Evolutionary conservation across 345 rosid genomes (phyloP), one percentile per base, ranked within the genome.

Genomic region (Odontarrhena argentea): DNA sequence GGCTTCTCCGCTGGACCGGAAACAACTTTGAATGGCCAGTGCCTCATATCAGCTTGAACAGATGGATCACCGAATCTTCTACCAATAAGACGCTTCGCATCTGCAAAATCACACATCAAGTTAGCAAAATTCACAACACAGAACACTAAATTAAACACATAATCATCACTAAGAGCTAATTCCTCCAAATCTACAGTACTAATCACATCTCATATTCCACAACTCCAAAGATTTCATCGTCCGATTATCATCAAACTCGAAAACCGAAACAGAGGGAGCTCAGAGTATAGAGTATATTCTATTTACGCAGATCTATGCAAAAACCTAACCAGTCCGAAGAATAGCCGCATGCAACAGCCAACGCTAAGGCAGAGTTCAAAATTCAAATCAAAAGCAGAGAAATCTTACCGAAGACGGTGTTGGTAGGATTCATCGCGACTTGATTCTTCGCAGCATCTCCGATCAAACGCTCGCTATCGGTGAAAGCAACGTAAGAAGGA

Each of bases 371-470:
- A 12, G 30, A 1, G 41, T 4, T 35, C 9, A n/a, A 0, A 55
- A 18, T 2, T 34, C 28, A 47, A 37, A 5, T 36, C 1, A 58
- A 32, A 9, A 30, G 3, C 25, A 76, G 43, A 30, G 34, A 77
- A 71, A 74, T 1, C 44, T 25, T 73, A 86, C 85, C 88, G 30
- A 82, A 86, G 30, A 86, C 92, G 47, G 92, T 84, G 80, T 86
- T 86, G 8, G 69, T 28, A n/a, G 91, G 91, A 72, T 83, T 85
- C 88, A 84, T 86, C 12, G 89, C 89, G 64, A 86, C 92, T 73
- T 86, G 92, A 38, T 86, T 86, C 85, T 86, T 86, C 0, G 91
- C 91, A 0, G 91, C 91, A 67, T 84, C 91, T 1, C 88, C 91
- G 36, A 84, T 84, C 43, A 86, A 57, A 62, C 91, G 82, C 71